phyloP scores from a whole-genome alignment of 306 rosid genomes.

The Fragaria iinumae region DNA sequence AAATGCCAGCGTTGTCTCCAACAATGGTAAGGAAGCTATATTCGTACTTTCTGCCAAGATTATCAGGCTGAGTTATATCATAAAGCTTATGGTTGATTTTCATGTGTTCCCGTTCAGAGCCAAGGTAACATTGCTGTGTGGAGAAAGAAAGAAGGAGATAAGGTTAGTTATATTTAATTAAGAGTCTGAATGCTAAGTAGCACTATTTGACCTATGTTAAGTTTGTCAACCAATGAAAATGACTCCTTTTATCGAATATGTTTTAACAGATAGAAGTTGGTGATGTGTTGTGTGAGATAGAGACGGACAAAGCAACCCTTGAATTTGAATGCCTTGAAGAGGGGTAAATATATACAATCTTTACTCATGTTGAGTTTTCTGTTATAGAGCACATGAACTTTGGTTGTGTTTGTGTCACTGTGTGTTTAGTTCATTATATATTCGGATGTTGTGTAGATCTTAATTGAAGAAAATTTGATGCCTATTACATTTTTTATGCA shows the following conservation, averaged over 20 bases:
- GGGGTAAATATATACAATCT: conserved; percentile 62
- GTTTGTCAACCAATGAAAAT: background rate
- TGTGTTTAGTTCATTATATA: background rate
- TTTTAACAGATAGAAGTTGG: conserved; percentile 87
- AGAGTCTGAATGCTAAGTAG: conserved; percentile 6
- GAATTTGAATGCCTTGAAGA: conserved; percentile 94
- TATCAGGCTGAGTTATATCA: conserved; percentile 20
- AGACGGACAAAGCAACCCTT: conserved; percentile 97
- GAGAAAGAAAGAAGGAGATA: conserved; percentile 96
- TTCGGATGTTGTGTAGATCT: conserved; percentile 5
- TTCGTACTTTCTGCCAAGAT: conserved; percentile 15
- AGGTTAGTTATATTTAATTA: conserved; percentile 60
- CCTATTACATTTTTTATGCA: background rate
- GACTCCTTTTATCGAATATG: conserved; percentile 7
- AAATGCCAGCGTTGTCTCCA: conserved; percentile 96
- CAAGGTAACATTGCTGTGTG: conserved; percentile 88
- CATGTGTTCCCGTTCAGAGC: conserved; percentile 48
- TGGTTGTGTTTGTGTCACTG: background rate
- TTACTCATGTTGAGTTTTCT: conserved; percentile 26
- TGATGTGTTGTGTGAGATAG: conserved; percentile 95
- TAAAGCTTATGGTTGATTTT: conserved; percentile 23
- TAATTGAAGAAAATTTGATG: background rate
- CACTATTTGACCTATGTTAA: background rate
- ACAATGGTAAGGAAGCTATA: conserved; percentile 70
- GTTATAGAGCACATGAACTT: conserved; percentile 14